Conservation (phyloP, 805 yeast species). For the Candida pseudoglaebosa region DNA sequence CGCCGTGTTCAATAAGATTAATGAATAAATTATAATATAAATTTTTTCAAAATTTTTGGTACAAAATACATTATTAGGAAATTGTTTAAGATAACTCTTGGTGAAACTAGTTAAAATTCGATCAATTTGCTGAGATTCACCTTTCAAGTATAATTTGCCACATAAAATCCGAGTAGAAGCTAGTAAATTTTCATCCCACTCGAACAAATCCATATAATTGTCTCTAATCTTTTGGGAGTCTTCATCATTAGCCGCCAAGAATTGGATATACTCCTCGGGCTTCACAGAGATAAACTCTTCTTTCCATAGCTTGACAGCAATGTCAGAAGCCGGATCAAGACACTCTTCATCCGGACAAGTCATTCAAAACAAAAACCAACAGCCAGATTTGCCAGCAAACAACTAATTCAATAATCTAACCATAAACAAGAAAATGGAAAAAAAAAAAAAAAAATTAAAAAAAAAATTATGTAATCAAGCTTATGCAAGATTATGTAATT, state of each 20-base stretch:
- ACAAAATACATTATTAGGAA: conserved; percentile 45
- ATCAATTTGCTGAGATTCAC: conserved; percentile 81
- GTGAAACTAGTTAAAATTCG: conserved; percentile 67
- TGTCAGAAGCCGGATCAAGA: too few species aligned
- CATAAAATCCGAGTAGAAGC: conserved; percentile 59
- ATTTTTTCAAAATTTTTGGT: conserved; percentile 51
- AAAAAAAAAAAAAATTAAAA: too few species aligned
- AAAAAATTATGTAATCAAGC: too few species aligned
- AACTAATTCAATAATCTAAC: too few species aligned
- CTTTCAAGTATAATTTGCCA: conserved; percentile 64
- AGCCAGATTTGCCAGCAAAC: too few species aligned
- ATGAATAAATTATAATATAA: conserved; percentile 67
- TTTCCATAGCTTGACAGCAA: conserved; percentile 32
- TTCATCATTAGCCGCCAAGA: conserved; percentile 31
- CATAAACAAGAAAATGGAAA: too few species aligned
- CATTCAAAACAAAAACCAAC: too few species aligned
- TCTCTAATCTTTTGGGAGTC: conserved; percentile 40
- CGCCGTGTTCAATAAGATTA: conserved; percentile 73
- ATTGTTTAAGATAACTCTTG: conserved; percentile 53
- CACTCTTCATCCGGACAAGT: conserved; percentile 22
- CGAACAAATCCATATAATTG: conserved; percentile 44
- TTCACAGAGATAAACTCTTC: conserved; percentile 41
- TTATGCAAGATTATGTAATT: too few species aligned
- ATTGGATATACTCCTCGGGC: conserved; percentile 44
- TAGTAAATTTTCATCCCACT: conserved; percentile 50